Base-by-base conservation (phyloP, 768 basidiomycete genomes). In the Mycena belliarum region DNA sequence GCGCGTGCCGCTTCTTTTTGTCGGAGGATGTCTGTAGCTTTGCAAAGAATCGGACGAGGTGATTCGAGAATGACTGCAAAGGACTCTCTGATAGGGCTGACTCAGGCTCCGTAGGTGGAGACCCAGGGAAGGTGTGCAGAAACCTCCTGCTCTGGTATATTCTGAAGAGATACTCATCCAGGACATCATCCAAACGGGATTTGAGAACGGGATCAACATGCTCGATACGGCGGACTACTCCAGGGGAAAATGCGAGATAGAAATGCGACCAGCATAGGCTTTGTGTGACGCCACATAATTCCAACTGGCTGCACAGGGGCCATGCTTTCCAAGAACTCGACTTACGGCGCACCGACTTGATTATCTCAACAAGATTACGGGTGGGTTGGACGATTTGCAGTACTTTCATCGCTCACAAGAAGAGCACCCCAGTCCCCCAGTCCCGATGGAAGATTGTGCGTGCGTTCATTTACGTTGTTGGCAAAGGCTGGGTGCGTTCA, bases 171-270 rank as follows among this genome's bases (percentile, higher is more conserved):
- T 15, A 14, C 16, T 10, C 4, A 35, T 35, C 4, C 14, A 87
- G 83, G 91, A 93, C 29, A 86, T 91, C 65, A 87, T 93, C 71
- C 85, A 88, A 70, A 78, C 79, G 6, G 89, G 88, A 3, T 91
- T 87, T 63, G 88, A 93, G 52, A 75, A 80, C 68, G 89, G 89
- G 0, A 85, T 89, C 73, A 90, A 88, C 71, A 83, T 87, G 80
- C 85, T 89, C 64, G 86, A 90, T 65, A 86, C 82, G 20, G 88
- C 87, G 65, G 76, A 73, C 4, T 89, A 89, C 59, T 76, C 83
- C 4, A 69, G 74, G 20, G 90, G 91, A 6, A 78, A 85, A 66
- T 87, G 86, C 18, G 91, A 93, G 72, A 52, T 73, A 14, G 89
- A 93, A 70, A 89, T 93, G 37, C 12, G 20, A 6, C 18, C 37